These are phyloP conservation scores for Yarrowia hollandica DNA, from an alignment of 805 yeast species.

Conservation along the genomic window DNA sequence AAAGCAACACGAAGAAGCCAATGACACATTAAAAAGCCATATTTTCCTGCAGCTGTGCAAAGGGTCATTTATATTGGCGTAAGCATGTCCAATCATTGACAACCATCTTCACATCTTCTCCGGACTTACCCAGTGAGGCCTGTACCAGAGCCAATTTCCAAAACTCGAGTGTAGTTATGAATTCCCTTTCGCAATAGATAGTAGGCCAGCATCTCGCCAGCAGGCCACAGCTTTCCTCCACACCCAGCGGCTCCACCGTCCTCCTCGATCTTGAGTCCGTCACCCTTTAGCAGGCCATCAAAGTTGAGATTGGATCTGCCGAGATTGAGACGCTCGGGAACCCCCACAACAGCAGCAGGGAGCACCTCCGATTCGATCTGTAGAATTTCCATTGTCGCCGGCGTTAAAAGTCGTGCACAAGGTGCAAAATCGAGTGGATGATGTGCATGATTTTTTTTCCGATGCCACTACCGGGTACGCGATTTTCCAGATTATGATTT, in stretches of 20 bases:
- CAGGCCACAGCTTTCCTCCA: slow-evolving; percentile 66
- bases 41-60: too few relatives aligned
- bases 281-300: slow-evolving; percentile 43
- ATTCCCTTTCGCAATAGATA: slow-evolving; percentile 44
- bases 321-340: slow-evolving; percentile 42
- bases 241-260: slow-evolving; percentile 63
- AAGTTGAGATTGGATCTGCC: slow-evolving; percentile 46
- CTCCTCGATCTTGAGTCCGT: slow-evolving; percentile 47
- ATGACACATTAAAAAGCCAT: too few relatives aligned
- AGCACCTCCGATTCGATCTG: slow-evolving; percentile 32
- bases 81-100: not conserved
- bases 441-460: not conserved
- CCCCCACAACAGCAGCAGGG: slow-evolving; percentile 42
- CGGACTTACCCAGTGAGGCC: slow-evolving; percentile 52
- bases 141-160: slow-evolving; percentile 61
- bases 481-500: not conserved
- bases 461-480: slow-evolving; percentile 10
- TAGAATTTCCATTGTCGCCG: slow-evolving; percentile 16
- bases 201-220: slow-evolving; percentile 55
- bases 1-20: too few relatives aligned
- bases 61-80: too few relatives aligned
- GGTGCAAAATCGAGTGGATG: too few relatives aligned
- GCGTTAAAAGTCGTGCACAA: not conserved
- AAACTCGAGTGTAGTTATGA: slow-evolving; percentile 38
- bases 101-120: not conserved